Conservation (phyloP, 2,329 filamentous ascomycete species). For the Pezicula radicicola region DNA sequence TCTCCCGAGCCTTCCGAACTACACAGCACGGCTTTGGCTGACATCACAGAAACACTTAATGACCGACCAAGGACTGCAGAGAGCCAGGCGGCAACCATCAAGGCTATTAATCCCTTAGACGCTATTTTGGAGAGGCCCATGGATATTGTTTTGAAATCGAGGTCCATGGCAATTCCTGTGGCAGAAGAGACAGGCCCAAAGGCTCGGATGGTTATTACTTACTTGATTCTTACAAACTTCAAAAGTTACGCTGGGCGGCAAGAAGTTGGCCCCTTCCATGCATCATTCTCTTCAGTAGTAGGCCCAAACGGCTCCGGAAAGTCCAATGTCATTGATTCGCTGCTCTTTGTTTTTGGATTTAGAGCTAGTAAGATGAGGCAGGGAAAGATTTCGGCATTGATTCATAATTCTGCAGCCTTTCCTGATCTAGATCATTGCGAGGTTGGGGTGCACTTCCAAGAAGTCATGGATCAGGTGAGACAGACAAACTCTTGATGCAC, state of each 20-base stretch:
- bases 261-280: slow-evolving; percentile 93
- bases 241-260: slow-evolving; percentile 97
- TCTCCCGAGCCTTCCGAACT: slow-evolving; percentile 53
- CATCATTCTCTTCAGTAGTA: slow-evolving; percentile 96
- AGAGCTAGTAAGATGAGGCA: slow-evolving; percentile 99
- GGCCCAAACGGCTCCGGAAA: slow-evolving; percentile 98
- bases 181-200: slow-evolving; percentile 77
- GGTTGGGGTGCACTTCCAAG: slow-evolving; percentile 93
- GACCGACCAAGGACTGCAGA: slow-evolving; percentile 50
- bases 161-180: slow-evolving; percentile 63
- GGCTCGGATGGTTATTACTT: slow-evolving; percentile 86
- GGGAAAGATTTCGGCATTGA: slow-evolving; percentile 95
- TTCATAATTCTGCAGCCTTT: slow-evolving; percentile 90
- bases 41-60: slow-evolving; percentile 72
- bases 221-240: slow-evolving; percentile 92
- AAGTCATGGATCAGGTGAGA: slow-evolving; percentile 79
- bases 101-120: slow-evolving; percentile 73
- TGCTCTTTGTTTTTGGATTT: slow-evolving; percentile 99
- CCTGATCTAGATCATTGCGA: slow-evolving; percentile 89
- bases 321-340: slow-evolving; percentile 96
- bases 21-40: slow-evolving; percentile 60
- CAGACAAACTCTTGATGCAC: slow-evolving; percentile 22
- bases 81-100: slow-evolving; percentile 49
- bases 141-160: slow-evolving; percentile 89
- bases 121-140: slow-evolving; percentile 83